These are phyloP conservation scores for Dalbergia cochinchinensis DNA, from an alignment of 306 rosid species.

Conservation along the genomic window DNA sequence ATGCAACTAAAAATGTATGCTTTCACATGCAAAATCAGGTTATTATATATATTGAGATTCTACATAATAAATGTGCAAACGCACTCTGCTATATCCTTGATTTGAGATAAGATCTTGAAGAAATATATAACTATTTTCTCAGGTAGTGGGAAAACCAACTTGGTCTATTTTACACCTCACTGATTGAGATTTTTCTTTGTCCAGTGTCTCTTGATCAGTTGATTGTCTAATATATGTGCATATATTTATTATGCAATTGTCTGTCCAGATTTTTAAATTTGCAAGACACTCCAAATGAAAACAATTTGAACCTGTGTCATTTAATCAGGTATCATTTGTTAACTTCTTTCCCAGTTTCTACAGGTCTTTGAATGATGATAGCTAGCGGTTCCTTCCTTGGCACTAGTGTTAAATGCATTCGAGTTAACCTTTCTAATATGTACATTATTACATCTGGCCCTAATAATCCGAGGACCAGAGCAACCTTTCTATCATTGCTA, in stretches of 20 bases:
- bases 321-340: background rate
- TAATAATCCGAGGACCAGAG: background rate
- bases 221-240: background rate
- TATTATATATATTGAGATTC: slow-evolving; percentile 13
- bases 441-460: background rate
- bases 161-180: background rate
- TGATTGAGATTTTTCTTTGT: slow-evolving; percentile 29
- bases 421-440: background rate
- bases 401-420: slow-evolving; percentile 9
- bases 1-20: background rate
- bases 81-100: background rate
- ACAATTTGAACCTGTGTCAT: slow-evolving; percentile 13
- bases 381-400: slow-evolving; percentile 2
- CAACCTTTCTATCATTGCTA: background rate
- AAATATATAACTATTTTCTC: slow-evolving; percentile 5
- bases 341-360: background rate
- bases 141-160: slow-evolving; percentile 25
- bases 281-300: slow-evolving; percentile 32
- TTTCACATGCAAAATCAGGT: slow-evolving; percentile 1
- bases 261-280: slow-evolving; percentile 17
- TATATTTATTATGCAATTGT: background rate
- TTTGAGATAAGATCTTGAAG: slow-evolving; percentile 22
- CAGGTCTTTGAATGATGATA: background rate
- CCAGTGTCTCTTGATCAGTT: background rate
- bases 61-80: slow-evolving; percentile 8